Evolutionary conservation across 1,139 yeast genomes (phyloP), one percentile per base, ranked within the genome.

Genomic region (Diutina siamensis): DNA sequence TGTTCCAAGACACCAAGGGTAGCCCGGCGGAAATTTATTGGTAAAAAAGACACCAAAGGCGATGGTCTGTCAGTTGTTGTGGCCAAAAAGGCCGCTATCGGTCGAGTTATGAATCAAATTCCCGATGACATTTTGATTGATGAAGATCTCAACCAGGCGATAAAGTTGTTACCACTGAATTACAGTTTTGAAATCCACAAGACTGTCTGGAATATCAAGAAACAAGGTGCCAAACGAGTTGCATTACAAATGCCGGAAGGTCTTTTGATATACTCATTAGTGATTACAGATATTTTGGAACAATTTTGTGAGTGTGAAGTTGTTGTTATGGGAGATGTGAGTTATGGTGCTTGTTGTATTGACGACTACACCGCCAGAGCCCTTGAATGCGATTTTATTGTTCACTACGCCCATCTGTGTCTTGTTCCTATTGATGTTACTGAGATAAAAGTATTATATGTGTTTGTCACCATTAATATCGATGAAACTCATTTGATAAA

Each of bases 201-300:
- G 60, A 88, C 97, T 0, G 82, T 92, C 5, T 89, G 96, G 95
- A 89, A 92, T 57, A 82, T 94, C 44, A 72, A 76, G 40, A 86
- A 86, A 59, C 71, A 76, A 49, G 64, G 66, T 32, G 89, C 95
- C 27, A 83, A 75, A 53, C 49, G 76, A 52, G 96, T 94, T 8
- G 97, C 97, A 1, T 64, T 92, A 34, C 99, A 92, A 57, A 85
- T 92, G 95, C 99, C 99, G 1, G 99, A 92, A 62, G 99, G 99
- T 1, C 64, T 92, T 40, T 67, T 92, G 46, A 83, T 92, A 2
- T 92, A 89, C 60, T 81, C 97, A 1, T 72, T 94, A 51, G 75
- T 92, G 40, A 78, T 92, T 18, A 74, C 95, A 2, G 99, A 92
- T 61, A 92, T 92, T 28, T 61, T 92, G 35, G 96, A 88, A 58